Evolutionary conservation across 2,329 filamentous ascomycete species (phyloP).

Genomic region (Colletotrichum euphorbiae): DNA sequence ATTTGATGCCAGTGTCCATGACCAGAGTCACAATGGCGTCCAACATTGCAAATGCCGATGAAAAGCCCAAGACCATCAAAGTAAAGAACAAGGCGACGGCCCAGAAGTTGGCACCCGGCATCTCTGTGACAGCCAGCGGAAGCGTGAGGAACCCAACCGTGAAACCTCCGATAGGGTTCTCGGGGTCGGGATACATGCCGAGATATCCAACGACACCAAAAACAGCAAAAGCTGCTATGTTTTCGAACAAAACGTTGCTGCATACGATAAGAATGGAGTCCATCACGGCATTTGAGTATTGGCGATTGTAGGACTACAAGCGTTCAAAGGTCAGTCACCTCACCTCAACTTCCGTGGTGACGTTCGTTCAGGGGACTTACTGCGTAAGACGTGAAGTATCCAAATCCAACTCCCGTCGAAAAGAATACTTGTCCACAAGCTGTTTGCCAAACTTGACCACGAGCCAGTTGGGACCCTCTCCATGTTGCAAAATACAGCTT

Average conservation of each 20-base stretch:
- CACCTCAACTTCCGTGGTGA: background rate
- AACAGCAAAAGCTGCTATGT: conserved; percentile 59
- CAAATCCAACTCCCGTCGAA: conserved; percentile 30
- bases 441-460: conserved; percentile 68
- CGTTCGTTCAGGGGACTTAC: background rate
- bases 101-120: conserved; percentile 70
- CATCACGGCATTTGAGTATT: conserved; percentile 69
- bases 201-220: conserved; percentile 68
- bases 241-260: conserved; percentile 68
- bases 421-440: conserved; percentile 61
- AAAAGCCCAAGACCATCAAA: conserved; percentile 67
- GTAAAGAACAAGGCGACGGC: conserved; percentile 69
- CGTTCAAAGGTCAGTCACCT: background rate
- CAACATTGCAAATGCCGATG: conserved; percentile 69
- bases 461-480: conserved; percentile 62
- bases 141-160: conserved; percentile 69
- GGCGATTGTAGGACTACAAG: conserved; percentile 62
- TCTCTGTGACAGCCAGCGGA: conserved; percentile 65
- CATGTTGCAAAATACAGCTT: conserved; percentile 59
- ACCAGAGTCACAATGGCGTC: conserved; percentile 66
- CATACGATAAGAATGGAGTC: conserved; percentile 66
- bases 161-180: conserved; percentile 62
- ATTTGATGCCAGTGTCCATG: conserved; percentile 63
- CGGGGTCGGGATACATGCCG: conserved; percentile 50
- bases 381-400: conserved; percentile 68